phyloP scores from a whole-genome alignment of 1,284 basidiomycete species.

The Cronartium quercuum region DNA sequence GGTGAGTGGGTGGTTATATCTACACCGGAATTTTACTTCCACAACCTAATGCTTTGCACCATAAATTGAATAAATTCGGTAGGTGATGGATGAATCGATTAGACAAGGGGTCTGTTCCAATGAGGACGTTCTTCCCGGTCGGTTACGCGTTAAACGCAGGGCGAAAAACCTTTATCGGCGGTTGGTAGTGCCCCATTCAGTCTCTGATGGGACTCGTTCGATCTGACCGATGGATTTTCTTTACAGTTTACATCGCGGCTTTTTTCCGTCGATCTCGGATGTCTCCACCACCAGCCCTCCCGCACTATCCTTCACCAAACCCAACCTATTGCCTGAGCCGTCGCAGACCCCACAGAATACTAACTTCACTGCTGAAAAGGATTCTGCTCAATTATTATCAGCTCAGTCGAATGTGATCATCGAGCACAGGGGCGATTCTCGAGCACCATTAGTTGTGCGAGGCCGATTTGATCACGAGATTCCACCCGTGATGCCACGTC shows the following conservation, averaged over 20 bases:
- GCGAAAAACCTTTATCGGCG: conserved; percentile 60
- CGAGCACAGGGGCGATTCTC: conserved; percentile 11
- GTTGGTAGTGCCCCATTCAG: conserved; percentile 60
- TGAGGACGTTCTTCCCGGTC: conserved; percentile 62
- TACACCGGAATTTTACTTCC: conserved; percentile 9
- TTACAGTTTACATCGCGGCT: conserved; percentile 25
- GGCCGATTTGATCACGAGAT: conserved; percentile 77
- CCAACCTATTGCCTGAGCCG: conserved; percentile 2
- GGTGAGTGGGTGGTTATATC: conserved; percentile 41
- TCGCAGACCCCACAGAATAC: not conserved
- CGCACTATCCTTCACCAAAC: conserved; percentile 37
- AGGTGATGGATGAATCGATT: conserved; percentile 39
- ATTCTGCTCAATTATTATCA: not conserved
- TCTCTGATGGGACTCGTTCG: not conserved
- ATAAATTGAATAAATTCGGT: not conserved
- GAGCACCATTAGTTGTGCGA: conserved; percentile 54
- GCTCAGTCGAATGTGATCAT: conserved; percentile 29
- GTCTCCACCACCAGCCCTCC: conserved; percentile 9
- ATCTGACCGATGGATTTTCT: not conserved
- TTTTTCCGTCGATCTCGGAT: conserved; percentile 35
- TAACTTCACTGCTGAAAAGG: not conserved
- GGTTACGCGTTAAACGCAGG: conserved; percentile 67
- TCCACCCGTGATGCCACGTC: conserved; percentile 64
- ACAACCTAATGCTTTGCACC: not conserved
- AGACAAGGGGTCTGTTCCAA: conserved; percentile 32